These are phyloP conservation scores for Escallonia rubra DNA, from an alignment of 129 eudicot species.

Conservation along the genomic window DNA sequence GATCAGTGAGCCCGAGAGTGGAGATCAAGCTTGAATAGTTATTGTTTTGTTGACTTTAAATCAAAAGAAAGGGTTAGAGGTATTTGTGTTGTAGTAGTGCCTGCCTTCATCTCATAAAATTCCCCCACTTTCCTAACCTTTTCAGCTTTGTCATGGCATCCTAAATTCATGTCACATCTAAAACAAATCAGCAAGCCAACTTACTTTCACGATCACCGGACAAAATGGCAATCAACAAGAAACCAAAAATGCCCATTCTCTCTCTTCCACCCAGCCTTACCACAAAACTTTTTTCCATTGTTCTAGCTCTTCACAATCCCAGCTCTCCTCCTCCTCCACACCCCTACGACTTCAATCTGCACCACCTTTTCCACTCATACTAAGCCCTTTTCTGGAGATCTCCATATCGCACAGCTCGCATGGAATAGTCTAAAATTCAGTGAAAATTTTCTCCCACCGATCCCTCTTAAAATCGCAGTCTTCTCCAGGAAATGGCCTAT, in stretches of 20 bases:
- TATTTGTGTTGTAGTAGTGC: constrained; percentile 36
- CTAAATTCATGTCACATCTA: background rate
- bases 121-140: background rate
- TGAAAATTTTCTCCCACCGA: constrained; percentile 32
- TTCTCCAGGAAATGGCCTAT: constrained; percentile 85
- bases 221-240: constrained; percentile 39
- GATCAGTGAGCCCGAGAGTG: too few relatives aligned
- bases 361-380: constrained; percentile 28
- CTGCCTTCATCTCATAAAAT: constrained; percentile 1
- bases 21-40: too few relatives aligned
- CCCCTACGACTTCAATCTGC: constrained; percentile 47
- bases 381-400: constrained; percentile 57
- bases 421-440: constrained; percentile 63
- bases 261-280: constrained; percentile 51
- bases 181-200: constrained; percentile 11
- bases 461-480: constrained; percentile 66
- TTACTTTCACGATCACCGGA: constrained; percentile 11
- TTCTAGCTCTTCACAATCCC: constrained; percentile 90
- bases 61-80: constrained; percentile 20
- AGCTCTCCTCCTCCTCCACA: constrained; percentile 74
- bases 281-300: constrained; percentile 59
- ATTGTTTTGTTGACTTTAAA: background rate
- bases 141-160: background rate
- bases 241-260: constrained; percentile 42
- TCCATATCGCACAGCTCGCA: constrained; percentile 54